Conservation (phyloP, 768 basidiomycete species). For the Mrakia blollopis region DNA sequence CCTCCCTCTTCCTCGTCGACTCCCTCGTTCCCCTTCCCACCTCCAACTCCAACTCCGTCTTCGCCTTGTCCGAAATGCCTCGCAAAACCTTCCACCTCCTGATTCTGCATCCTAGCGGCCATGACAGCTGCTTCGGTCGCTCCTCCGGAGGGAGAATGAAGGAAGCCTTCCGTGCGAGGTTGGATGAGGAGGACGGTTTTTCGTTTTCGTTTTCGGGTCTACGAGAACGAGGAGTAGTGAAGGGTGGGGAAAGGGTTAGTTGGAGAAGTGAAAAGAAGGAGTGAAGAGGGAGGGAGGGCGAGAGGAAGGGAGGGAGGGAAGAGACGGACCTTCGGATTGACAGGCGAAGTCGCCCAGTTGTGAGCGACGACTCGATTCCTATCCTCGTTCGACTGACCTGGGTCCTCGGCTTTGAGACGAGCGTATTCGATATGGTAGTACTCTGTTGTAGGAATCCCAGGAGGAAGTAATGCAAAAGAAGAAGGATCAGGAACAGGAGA, state of each 20-base stretch:
- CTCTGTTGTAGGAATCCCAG: background rate
- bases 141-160: background rate
- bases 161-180: background rate
- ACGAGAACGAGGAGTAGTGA: background rate
- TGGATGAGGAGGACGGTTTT: background rate
- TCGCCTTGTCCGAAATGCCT: too few species aligned
- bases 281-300: background rate
- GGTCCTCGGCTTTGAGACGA: background rate
- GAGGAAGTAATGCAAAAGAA: background rate
- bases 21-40: background rate
- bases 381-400: background rate
- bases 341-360: background rate
- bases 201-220: background rate
- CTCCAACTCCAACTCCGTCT: background rate
- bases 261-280: background rate
- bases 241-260: background rate
- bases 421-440: slow-evolving; percentile 17
- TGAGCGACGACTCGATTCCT: slow-evolving; percentile 2
- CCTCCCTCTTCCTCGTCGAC: background rate
- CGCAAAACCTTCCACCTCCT: too few species aligned
- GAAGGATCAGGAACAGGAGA: background rate
- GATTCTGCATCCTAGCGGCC: too few species aligned
- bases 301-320: background rate
- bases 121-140: background rate
- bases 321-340: background rate